These are phyloP conservation scores for Zasmidium cellare DNA, from an alignment of 2,329 filamentous ascomycete genomes.

Conservation along the genomic window DNA sequence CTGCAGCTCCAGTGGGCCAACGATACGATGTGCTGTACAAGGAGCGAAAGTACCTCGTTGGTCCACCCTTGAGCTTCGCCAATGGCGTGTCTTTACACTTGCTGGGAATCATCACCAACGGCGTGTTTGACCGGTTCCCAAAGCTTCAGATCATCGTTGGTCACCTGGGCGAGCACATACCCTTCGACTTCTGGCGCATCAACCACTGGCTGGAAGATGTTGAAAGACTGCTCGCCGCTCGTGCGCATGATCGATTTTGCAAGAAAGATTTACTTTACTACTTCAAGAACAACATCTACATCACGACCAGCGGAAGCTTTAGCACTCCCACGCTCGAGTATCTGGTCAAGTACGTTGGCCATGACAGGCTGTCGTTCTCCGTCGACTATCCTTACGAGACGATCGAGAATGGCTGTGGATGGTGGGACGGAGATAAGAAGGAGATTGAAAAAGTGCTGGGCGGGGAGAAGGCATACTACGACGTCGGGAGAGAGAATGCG, in stretches of 20 bases:
- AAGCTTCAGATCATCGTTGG: constrained; percentile 50
- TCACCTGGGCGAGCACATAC: constrained; percentile 52
- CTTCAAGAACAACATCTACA: constrained; percentile 57
- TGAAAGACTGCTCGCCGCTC: constrained; percentile 47
- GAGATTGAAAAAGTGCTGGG: constrained; percentile 6
- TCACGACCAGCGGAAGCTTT: constrained; percentile 59
- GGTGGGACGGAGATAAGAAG: constrained; percentile 27
- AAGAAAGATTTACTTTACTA: constrained; percentile 53
- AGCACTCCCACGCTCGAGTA: constrained; percentile 55
- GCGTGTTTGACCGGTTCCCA: constrained; percentile 51
- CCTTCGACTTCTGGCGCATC: constrained; percentile 52
- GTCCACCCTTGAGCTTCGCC: constrained; percentile 60
- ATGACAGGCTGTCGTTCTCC: constrained; percentile 30
- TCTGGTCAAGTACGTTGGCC: constrained; percentile 49
- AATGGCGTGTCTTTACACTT: constrained; percentile 60
- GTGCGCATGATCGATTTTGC: constrained; percentile 40
- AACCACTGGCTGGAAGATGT: constrained; percentile 55
- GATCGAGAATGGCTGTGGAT: constrained; percentile 30
- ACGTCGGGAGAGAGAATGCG: constrained; percentile 32
- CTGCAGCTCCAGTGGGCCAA: constrained; percentile 47
- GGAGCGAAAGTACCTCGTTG: constrained; percentile 60
- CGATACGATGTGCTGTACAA: constrained; percentile 61
- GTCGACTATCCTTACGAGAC: constrained; percentile 34
- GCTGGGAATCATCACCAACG: constrained; percentile 53
- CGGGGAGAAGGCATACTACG: constrained; percentile 19